These are phyloP conservation scores for Boletus sensibilis DNA, from an alignment of 768 basidiomycete species.

Conservation along the genomic window DNA sequence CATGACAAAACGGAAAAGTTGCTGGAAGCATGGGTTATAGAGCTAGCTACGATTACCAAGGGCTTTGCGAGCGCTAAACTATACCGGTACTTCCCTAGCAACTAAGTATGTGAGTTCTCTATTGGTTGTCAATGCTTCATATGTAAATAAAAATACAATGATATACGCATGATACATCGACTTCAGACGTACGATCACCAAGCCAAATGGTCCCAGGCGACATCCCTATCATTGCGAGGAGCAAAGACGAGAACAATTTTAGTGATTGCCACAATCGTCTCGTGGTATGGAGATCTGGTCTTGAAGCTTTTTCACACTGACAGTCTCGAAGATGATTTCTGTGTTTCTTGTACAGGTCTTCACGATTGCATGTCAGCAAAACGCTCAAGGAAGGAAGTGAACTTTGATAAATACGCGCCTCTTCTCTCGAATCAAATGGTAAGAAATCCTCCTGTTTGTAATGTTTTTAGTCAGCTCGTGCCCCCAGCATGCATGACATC, in stretches of 20 bases:
- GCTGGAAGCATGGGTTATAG: background rate
- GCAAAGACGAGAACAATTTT: background rate
- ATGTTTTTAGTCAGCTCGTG: conserved; percentile 8
- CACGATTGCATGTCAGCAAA: background rate
- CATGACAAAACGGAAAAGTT: background rate
- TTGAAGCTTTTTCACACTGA: conserved; percentile 15
- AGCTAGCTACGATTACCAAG: background rate
- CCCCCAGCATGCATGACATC: background rate
- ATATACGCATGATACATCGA: conserved; percentile 4
- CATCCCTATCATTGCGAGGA: background rate
- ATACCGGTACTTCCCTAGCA: background rate
- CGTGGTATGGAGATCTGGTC: conserved; percentile 5
- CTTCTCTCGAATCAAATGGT: conserved; percentile 8
- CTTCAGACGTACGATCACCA: background rate
- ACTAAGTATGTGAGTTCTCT: background rate
- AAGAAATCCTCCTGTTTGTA: conserved; percentile 11
- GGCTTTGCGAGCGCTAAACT: background rate
- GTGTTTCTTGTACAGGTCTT: conserved; percentile 17
- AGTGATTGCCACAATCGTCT: background rate
- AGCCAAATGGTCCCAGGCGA: background rate
- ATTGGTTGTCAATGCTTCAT: background rate
- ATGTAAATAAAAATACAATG: conserved; percentile 4
- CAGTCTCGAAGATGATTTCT: conserved; percentile 21
- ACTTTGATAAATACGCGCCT: conserved; percentile 6
- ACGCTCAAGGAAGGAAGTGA: background rate